Conservation (phyloP, 2,329 filamentous ascomycete genomes). For the Fusarium drepaniforme region DNA sequence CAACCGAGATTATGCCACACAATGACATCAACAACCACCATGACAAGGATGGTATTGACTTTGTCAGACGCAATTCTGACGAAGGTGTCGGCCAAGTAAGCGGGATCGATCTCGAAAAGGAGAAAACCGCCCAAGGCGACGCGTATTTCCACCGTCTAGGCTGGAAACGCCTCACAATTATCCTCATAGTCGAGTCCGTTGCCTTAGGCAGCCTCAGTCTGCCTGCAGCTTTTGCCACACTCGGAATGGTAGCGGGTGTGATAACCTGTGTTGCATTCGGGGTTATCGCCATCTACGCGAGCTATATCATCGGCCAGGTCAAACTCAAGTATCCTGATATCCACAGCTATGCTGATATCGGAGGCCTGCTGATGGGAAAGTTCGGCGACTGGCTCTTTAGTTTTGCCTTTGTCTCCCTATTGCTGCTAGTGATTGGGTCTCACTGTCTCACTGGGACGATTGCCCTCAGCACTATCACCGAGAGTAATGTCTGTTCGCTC, state of each 20-base stretch:
- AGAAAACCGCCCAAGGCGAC: too few species aligned
- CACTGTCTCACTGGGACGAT: neutral
- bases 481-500: neutral
- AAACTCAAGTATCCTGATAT: neutral
- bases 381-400: neutral
- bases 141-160: neutral
- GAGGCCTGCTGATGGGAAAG: neutral
- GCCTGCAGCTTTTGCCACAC: neutral
- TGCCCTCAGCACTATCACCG: neutral
- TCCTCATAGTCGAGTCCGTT: neutral
- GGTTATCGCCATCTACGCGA: neutral
- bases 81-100: too few species aligned
- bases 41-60: too few species aligned
- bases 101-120: too few species aligned
- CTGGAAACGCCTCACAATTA: neutral
- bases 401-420: neutral
- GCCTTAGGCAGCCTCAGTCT: neutral
- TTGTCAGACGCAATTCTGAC: too few species aligned
- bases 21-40: too few species aligned
- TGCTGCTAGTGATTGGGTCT: neutral
- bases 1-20: too few species aligned
- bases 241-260: neutral
- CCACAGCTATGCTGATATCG: neutral
- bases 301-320: neutral
- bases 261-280: neutral